Evolutionary conservation across 352 stramenopile species (phyloP).

Genomic region (Elongisporangium prolatum): DNA sequence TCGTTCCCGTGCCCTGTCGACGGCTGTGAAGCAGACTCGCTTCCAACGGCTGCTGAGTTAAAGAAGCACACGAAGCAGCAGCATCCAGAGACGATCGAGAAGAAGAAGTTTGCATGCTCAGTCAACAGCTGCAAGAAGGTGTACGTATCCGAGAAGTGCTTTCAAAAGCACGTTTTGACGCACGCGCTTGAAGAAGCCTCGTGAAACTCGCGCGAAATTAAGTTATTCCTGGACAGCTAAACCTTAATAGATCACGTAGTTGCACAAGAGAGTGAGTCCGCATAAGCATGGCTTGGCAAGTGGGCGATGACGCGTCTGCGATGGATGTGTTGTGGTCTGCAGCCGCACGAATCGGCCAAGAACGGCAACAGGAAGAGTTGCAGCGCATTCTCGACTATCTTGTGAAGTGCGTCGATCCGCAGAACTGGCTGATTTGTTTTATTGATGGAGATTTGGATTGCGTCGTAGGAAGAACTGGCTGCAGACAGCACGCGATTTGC

Average conservation of each 20-base stretch:
- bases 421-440: slow-evolving; percentile 1
- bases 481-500: slow-evolving; percentile 52
- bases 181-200: background rate
- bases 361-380: slow-evolving; percentile 36
- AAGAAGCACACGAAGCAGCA: background rate
- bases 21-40: background rate
- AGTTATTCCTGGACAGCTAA: background rate
- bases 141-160: slow-evolving; percentile 30
- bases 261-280: slow-evolving; percentile 4
- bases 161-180: slow-evolving; percentile 20
- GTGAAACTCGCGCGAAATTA: background rate
- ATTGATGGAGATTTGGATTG: slow-evolving; percentile 1
- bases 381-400: slow-evolving; percentile 59
- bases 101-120: slow-evolving; percentile 16
- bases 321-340: slow-evolving; percentile 46
- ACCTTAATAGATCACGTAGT: slow-evolving; percentile 1
- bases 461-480: slow-evolving; percentile 57
- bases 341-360: slow-evolving; percentile 50
- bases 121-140: slow-evolving; percentile 27
- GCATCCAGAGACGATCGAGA: background rate
- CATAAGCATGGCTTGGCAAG: background rate
- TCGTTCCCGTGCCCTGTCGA: background rate
- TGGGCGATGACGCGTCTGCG: slow-evolving; percentile 30
- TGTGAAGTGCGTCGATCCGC: slow-evolving; percentile 29
- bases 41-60: background rate